phyloP scores from a whole-genome alignment of 345 rosid genomes.

The Bruguiera sexangula region DNA sequence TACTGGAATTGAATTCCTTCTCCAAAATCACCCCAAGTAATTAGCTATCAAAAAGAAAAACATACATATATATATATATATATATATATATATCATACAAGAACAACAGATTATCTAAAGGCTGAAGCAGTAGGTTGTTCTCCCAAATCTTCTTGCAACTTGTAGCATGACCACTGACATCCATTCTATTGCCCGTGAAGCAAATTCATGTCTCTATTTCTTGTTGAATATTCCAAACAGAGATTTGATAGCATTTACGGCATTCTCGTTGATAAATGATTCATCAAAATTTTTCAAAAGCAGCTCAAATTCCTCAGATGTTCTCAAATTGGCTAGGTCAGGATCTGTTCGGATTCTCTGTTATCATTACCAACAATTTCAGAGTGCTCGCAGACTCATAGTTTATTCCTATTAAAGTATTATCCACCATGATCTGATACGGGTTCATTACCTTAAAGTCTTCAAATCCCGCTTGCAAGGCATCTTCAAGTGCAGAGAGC shows the following conservation, averaged over 20 bases:
- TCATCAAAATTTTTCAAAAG: conserved; percentile 83
- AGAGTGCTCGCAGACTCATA: background rate
- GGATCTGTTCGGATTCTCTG: conserved; percentile 93
- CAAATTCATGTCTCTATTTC: conserved; percentile 39
- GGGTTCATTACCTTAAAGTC: conserved; percentile 67
- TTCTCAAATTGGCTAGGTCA: conserved; percentile 63
- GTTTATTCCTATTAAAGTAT: background rate
- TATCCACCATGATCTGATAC: background rate
- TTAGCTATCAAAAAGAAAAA: too few species aligned
- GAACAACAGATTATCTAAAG: background rate
- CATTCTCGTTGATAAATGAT: conserved; percentile 91
- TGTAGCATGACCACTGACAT: background rate
- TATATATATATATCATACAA: background rate
- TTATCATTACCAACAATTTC: conserved; percentile 18
- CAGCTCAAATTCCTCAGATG: conserved; percentile 54
- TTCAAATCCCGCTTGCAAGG: conserved; percentile 75
- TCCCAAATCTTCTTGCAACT: background rate
- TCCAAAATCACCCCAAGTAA: too few species aligned
- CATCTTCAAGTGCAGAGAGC: conserved; percentile 85
- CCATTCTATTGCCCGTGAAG: background rate
- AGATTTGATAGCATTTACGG: conserved; percentile 88
- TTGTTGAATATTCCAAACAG: conserved; percentile 73
- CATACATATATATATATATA: background rate
- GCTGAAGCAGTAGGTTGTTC: conserved; percentile 4
- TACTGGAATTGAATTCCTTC: too few species aligned